phyloP scores from a whole-genome alignment of 176 grass and related monocot species.

The Eleusine indica region DNA sequence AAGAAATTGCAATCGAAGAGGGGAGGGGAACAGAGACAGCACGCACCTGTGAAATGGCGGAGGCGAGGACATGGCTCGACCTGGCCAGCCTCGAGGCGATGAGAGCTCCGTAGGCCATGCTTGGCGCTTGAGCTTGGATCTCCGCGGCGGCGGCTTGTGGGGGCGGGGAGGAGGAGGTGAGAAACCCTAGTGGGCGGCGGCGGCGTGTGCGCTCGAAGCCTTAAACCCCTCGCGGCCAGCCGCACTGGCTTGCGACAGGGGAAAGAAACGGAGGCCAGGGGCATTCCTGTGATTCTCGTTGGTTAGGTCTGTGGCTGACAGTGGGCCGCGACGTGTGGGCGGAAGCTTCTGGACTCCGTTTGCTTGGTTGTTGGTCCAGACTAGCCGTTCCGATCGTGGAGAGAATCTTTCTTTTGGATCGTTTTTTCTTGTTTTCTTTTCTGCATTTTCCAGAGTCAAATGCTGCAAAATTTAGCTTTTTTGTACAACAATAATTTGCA shows the following conservation, averaged over 20 bases:
- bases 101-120: slow-evolving; percentile 82
- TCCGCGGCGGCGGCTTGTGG: not conserved
- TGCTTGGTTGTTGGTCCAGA: not conserved
- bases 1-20: not conserved
- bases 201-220: slow-evolving; percentile 9
- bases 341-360: slow-evolving; percentile 41
- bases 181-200: slow-evolving; percentile 65
- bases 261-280: slow-evolving; percentile 48
- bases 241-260: slow-evolving; percentile 62
- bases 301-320: slow-evolving; percentile 13
- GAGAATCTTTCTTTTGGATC: not conserved
- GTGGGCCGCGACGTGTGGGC: slow-evolving; percentile 4
- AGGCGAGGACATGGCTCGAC: slow-evolving; percentile 49
- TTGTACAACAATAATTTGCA: not conserved
- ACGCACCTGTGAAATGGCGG: slow-evolving; percentile 71
- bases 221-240: slow-evolving; percentile 49
- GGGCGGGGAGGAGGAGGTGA: not conserved
- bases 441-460: not conserved
- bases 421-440: not conserved
- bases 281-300: slow-evolving; percentile 27
- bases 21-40: not conserved
- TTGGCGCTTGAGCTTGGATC: not conserved
- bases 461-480: not conserved
- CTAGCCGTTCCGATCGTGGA: not conserved
- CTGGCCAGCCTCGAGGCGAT: slow-evolving; percentile 71